Conservation (phyloP, 495 filamentous ascomycete species). For the Tuber aestivum region DNA sequence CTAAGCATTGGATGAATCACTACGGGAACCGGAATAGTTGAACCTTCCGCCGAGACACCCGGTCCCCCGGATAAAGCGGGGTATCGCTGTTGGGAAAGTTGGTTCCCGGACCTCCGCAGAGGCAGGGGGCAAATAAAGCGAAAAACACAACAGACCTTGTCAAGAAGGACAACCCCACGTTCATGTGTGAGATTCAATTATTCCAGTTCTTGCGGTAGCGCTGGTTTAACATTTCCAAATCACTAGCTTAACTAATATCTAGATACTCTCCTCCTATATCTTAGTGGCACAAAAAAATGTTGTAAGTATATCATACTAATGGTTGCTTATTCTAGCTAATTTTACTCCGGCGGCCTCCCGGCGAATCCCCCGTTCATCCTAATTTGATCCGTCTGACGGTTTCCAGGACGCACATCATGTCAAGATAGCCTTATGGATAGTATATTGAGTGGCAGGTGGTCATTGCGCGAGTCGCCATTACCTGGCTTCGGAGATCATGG, state of each 20-base stretch:
- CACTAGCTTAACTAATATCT: not conserved
- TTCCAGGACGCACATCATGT: not conserved
- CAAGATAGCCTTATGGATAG: not conserved
- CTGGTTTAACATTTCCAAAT: no score
- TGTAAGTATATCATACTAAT: not conserved
- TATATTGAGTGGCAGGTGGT: not conserved
- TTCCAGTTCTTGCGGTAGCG: not conserved
- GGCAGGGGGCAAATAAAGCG: not conserved
- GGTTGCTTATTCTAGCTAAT: not conserved
- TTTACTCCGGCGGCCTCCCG: not conserved
- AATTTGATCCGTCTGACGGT: not conserved
- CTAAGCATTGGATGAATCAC: not conserved
- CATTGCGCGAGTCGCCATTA: not conserved
- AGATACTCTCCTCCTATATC: not conserved
- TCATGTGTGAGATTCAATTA: not conserved
- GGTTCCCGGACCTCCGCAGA: not conserved
- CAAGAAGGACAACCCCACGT: not conserved
- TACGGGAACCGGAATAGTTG: not conserved
- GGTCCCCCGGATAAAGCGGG: not conserved
- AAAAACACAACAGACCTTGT: not conserved
- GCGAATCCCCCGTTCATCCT: not conserved
- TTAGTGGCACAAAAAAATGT: not conserved
- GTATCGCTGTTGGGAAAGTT: not conserved
- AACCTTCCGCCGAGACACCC: not conserved
- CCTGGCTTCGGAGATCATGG: not conserved